Evolutionary conservation across 768 basidiomycete genomes (phyloP), one percentile per base, ranked within the genome.

Genomic region (Tylopilus plumbeoviolaceoides): DNA sequence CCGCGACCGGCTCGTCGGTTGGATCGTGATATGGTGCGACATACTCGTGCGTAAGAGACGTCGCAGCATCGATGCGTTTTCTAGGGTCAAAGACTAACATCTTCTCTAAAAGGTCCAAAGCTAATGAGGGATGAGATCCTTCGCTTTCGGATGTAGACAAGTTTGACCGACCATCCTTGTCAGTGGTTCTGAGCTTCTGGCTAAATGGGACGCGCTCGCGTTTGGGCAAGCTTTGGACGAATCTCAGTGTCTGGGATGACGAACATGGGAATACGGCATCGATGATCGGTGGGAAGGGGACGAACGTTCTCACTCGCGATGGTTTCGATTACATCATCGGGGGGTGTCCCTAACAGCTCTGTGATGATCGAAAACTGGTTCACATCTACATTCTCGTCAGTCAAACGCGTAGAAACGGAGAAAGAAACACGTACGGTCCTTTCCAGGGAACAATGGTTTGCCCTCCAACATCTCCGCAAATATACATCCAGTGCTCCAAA

Each of bases 321-420:
- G 42, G 97, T 98, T 73, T 97, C 87, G 62, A 99, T 98, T 75
- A 98, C 97, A 78, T 98, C 97, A 80, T 98, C 94, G 7, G 95
- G 92, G 31, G 97, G 97, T n/a, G 97, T 98, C 36, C 97, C 97
- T 49, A 99, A 75, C 15, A 98, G 76, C 70, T 99, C 95, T 40
- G 95, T 98, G 74, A 99, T 99, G 73, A 99, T 98, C 44, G 94
- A 97, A 76, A 99, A 98, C 70, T 99, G 97, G 75, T 99, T 94
- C 63, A 98, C 97, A 72, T 99, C 95, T 98, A 67, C 33, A 12
- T 12, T n/a, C 35, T 44, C n/a, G 30, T 63, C 38, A 49, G 47
- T 28, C 42, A 14, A 33, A 23, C 48, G 2, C 33, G 3, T 1
- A 44, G 23, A 6, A 44, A 36, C 14, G 15, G 1, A 28, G 3